phyloP scores from a whole-genome alignment of 2,329 filamentous ascomycete species.

The Penicillium sclerotigenum region DNA sequence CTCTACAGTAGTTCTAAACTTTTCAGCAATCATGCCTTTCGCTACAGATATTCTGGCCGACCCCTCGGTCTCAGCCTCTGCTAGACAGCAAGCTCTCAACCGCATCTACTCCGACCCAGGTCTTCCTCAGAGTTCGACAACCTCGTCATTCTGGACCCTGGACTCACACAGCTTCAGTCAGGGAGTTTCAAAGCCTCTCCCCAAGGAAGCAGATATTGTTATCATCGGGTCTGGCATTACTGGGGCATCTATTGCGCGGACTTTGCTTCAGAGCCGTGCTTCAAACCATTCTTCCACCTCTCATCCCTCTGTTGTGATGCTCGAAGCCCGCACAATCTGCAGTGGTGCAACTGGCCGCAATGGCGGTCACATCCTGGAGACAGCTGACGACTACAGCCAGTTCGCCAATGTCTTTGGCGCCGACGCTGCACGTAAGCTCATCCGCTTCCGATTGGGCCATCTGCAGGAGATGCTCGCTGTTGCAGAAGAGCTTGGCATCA shows the following conservation, averaged over 20 bases:
- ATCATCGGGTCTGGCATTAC: slow-evolving; percentile 35
- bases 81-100: slow-evolving; percentile 25
- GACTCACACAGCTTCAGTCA: slow-evolving; percentile 24
- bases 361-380: slow-evolving; percentile 32
- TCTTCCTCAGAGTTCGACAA: slow-evolving; percentile 27
- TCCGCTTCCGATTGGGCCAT: slow-evolving; percentile 26
- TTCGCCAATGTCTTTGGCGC: slow-evolving; percentile 16
- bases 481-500: slow-evolving; percentile 21
- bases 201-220: slow-evolving; percentile 26
- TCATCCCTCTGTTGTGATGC: slow-evolving; percentile 21
- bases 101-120: slow-evolving; percentile 28
- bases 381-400: slow-evolving; percentile 25
- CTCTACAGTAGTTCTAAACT: neutral
- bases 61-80: slow-evolving; percentile 13
- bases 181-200: slow-evolving; percentile 17
- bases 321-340: slow-evolving; percentile 33
- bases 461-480: slow-evolving; percentile 21
- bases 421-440: slow-evolving; percentile 20
- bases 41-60: slow-evolving; percentile 20
- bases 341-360: slow-evolving; percentile 36
- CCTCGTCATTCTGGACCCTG: slow-evolving; percentile 35
- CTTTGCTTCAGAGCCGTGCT: slow-evolving; percentile 18
- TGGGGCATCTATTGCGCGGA: slow-evolving; percentile 25
- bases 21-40: slow-evolving; percentile 21
- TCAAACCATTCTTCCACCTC: neutral